These are phyloP conservation scores for Phyllosticta ampelicida DNA, from an alignment of 2,329 filamentous ascomycete genomes.

Conservation along the genomic window DNA sequence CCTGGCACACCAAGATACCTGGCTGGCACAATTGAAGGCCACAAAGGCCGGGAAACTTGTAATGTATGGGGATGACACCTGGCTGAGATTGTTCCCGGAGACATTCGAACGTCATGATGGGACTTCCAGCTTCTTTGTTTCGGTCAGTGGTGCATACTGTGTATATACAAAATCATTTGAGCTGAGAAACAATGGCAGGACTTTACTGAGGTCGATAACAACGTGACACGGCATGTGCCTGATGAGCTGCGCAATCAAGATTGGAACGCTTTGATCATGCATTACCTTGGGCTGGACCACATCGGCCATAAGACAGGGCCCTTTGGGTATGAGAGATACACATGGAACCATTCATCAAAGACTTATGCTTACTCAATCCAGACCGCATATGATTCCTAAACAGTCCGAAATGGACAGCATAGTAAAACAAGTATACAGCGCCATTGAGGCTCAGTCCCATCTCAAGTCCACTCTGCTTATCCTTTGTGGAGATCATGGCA, in stretches of 20 bases:
- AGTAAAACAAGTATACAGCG: constrained; percentile 62
- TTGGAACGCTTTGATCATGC: constrained; percentile 89
- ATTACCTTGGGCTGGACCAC: constrained; percentile 92
- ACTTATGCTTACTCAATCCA: constrained; percentile 22
- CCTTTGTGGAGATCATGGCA: constrained; percentile 90
- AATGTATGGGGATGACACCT: constrained; percentile 97
- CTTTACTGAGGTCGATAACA: constrained; percentile 95
- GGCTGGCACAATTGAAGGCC: constrained; percentile 84
- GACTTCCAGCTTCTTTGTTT: constrained; percentile 96
- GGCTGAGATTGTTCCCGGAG: constrained; percentile 89
- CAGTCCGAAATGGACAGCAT: constrained; percentile 89
- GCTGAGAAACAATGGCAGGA: constrained; percentile 47
- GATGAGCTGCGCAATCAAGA: constrained; percentile 64
- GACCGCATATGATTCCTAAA: constrained; percentile 85
- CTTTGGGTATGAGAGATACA: constrained; percentile 46
- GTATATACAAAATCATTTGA: constrained; percentile 23
- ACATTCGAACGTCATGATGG: constrained; percentile 83
- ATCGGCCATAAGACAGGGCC: constrained; percentile 96
- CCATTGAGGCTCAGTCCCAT: constrained; percentile 60
- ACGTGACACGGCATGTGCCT: constrained; percentile 84
- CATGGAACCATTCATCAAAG: not conserved
- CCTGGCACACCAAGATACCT: constrained; percentile 81
- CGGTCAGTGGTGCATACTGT: constrained; percentile 48
- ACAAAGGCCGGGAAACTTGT: constrained; percentile 56
- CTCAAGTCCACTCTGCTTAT: constrained; percentile 72